Evolutionary conservation across 1,139 yeast genomes (phyloP).

Genomic region (Pichia sp.): DNA sequence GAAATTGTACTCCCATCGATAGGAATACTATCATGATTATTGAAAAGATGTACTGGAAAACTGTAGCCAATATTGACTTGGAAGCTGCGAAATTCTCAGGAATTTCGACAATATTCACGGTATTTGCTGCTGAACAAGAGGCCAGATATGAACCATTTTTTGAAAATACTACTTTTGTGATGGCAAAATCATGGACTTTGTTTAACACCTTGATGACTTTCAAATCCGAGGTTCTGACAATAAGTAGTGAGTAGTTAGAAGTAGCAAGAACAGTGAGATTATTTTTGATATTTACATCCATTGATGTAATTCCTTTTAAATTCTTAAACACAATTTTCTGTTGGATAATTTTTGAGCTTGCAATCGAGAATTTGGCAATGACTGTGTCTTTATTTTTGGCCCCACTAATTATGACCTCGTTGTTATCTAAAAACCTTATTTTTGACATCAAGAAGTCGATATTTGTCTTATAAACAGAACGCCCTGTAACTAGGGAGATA

Average conservation of each 20-base stretch:
- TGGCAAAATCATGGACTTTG: constrained; percentile 73
- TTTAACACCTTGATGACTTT: constrained; percentile 46
- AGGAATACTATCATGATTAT: constrained; percentile 41
- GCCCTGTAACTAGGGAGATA: constrained; percentile 45
- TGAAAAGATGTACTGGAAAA: constrained; percentile 45
- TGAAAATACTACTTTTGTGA: constrained; percentile 69
- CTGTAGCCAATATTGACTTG: constrained; percentile 42
- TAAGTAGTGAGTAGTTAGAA: constrained; percentile 63
- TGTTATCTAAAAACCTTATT: constrained; percentile 53
- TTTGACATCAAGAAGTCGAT: constrained; percentile 47
- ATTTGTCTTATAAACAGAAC: constrained; percentile 34
- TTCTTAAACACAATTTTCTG: constrained; percentile 47
- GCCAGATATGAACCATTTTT: constrained; percentile 68
- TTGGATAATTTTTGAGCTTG: constrained; percentile 41
- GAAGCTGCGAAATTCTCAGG: constrained; percentile 50
- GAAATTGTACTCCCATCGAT: constrained; percentile 37
- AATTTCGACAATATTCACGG: constrained; percentile 58
- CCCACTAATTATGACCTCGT: constrained; percentile 55
- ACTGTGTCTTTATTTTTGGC: constrained; percentile 44
- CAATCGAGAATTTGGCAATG: constrained; percentile 41
- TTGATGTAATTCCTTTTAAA: constrained; percentile 63
- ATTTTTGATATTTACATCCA: constrained; percentile 45
- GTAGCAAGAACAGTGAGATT: constrained; percentile 69
- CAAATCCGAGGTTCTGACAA: constrained; percentile 51
- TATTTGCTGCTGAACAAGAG: constrained; percentile 76